Percentiles rank a stretch among this genome's conserved stretches.
phyloP scores from a whole-genome alignment of 371 early-diverging fungal genomes.

The Apophysomyces trapeziformis region DNA sequence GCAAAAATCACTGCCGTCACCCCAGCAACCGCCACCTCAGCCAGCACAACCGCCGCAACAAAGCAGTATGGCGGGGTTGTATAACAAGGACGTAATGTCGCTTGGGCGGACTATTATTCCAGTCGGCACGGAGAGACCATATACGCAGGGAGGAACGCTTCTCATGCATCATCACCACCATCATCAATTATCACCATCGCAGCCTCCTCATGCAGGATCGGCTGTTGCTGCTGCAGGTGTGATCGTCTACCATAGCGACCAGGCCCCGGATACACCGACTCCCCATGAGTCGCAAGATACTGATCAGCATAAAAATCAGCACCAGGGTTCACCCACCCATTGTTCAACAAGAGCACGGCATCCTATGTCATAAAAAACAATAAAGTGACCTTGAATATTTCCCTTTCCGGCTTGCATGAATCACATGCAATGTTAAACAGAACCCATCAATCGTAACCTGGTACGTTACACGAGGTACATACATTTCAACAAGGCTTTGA shows the following conservation, averaged over 20 bases:
- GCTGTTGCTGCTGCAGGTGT: constrained; percentile 2
- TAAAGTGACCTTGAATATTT: constrained; percentile 1
- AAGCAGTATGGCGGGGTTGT: background rate
- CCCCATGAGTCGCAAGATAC: background rate
- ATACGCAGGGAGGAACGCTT: background rate
- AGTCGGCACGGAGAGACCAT: background rate
- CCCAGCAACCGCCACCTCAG: constrained; percentile 2
- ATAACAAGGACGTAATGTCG: background rate
- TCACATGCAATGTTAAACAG: background rate
- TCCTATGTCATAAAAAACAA: background rate
- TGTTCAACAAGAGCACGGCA: constrained; percentile 6
- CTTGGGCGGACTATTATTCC: constrained; percentile 1
- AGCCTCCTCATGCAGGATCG: constrained; percentile 11
- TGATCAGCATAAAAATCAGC: background rate
- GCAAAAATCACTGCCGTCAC: constrained; percentile 1
- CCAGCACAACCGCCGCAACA: background rate
- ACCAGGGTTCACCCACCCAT: background rate
- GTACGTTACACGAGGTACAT: too few species aligned
- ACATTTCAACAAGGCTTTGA: too few species aligned
- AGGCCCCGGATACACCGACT: constrained; percentile 6
- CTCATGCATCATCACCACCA: constrained; percentile 3
- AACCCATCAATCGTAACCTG: too few species aligned
- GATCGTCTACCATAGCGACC: constrained; percentile 1
- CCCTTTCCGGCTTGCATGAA: constrained; percentile 10
- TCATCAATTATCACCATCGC: constrained; percentile 8